These are phyloP conservation scores for Ailanthus altissimus DNA, from an alignment of 345 rosid species.

Conservation along the genomic window DNA sequence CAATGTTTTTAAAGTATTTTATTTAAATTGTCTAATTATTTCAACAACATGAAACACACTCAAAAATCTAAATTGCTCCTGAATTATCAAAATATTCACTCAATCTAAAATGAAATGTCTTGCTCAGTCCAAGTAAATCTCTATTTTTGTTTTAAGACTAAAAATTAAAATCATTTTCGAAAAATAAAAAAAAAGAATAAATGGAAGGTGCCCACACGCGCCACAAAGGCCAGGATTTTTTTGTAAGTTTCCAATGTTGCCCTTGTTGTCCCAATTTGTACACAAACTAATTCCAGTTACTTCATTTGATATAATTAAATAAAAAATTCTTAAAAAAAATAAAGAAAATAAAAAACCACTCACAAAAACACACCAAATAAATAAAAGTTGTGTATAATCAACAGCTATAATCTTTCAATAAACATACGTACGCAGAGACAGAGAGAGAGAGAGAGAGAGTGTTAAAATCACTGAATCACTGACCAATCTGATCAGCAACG, in stretches of 20 bases:
- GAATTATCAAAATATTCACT: too few species aligned
- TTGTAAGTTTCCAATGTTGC: not conserved
- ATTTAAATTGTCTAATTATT: too few species aligned
- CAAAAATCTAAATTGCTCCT: too few species aligned
- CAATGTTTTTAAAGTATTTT: too few species aligned
- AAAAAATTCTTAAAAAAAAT: not conserved
- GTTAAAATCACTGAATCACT: slow-evolving; percentile 5
- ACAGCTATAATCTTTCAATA: not conserved
- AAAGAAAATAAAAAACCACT: not conserved
- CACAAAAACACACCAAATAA: not conserved
- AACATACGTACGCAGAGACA: not conserved
- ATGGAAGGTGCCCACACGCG: not conserved
- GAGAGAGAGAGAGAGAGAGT: slow-evolving; percentile 1
- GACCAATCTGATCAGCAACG: slow-evolving; percentile 8
- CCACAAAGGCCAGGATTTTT: not conserved
- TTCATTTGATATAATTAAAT: not conserved
- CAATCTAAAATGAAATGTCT: too few species aligned
- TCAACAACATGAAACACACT: too few species aligned
- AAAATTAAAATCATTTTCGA: not conserved
- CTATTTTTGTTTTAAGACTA: too few species aligned
- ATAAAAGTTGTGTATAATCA: not conserved
- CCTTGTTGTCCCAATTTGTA: not conserved
- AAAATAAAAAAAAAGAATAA: not conserved
- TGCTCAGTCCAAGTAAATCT: too few species aligned
- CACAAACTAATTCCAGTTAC: not conserved